Percentiles rank a stretch among this genome's conserved stretches.
Evolutionary conservation across 345 rosid genomes (phyloP).

Genomic region (Geranium brycei): DNA sequence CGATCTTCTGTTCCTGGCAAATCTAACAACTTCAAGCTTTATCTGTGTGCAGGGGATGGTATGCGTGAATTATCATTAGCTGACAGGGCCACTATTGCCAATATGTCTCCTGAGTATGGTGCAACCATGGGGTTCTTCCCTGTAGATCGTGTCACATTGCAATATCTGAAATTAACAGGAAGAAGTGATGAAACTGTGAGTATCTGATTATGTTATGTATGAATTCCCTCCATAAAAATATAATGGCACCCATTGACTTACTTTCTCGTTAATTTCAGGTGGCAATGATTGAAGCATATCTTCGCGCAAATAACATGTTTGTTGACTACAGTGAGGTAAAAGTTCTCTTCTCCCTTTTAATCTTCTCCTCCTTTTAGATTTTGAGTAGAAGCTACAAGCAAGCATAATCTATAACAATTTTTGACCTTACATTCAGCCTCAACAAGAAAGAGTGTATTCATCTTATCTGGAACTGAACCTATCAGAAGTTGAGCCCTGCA

Average conservation of each 20-base stretch:
- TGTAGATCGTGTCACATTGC: constrained; percentile 88
- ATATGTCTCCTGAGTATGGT: constrained; percentile 99
- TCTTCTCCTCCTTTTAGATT: background rate
- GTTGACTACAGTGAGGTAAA: constrained; percentile 83
- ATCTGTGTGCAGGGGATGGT: constrained; percentile 57
- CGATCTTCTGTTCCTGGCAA: constrained; percentile 1
- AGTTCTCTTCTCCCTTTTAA: background rate
- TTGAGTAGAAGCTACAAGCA: background rate
- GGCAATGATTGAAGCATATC: constrained; percentile 82
- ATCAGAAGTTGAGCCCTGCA: constrained; percentile 76
- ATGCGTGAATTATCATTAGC: constrained; percentile 87
- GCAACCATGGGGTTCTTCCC: constrained; percentile 99
- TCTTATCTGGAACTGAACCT: constrained; percentile 74
- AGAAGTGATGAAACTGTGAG: constrained; percentile 95
- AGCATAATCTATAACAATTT: background rate
- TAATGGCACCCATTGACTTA: background rate
- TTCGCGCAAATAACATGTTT: constrained; percentile 94
- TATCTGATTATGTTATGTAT: constrained; percentile 1
- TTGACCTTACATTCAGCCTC: constrained; percentile 41
- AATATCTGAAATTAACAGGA: constrained; percentile 92
- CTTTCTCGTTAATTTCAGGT: constrained; percentile 32
- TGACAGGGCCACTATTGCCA: constrained; percentile 98
- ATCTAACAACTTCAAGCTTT: constrained; percentile 8
- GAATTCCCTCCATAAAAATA: background rate
- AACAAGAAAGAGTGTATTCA: constrained; percentile 68